These are phyloP conservation scores for Pelagophyceae sp. DNA, from an alignment of 352 stramenopile genomes.

Conservation along the genomic window DNA sequence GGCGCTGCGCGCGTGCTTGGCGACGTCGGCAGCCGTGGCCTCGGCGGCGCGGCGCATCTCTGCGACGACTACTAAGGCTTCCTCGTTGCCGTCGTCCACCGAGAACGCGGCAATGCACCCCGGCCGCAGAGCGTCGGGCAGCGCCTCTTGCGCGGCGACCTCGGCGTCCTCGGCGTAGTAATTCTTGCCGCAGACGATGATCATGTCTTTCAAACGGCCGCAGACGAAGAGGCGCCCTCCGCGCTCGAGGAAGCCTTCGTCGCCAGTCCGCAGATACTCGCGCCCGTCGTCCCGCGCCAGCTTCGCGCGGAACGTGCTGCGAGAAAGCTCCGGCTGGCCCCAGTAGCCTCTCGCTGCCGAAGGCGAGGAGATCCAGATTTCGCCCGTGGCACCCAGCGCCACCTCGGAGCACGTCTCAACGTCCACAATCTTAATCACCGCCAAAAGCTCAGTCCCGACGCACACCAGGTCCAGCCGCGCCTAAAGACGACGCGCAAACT, in stretches of 20 bases:
- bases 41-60: constrained; percentile 34
- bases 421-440: neutral
- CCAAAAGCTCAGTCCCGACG: neutral
- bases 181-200: constrained; percentile 97
- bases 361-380: neutral
- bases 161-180: too few relatives aligned
- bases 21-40: neutral
- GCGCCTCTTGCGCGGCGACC: constrained; percentile 63
- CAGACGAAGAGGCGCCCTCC: constrained; percentile 93
- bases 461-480: neutral
- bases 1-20: neutral
- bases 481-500: too few relatives aligned
- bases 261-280: constrained; percentile 81
- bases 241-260: constrained; percentile 91
- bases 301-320: constrained; percentile 57
- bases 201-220: constrained; percentile 94
- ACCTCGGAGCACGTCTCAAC: neutral
- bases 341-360: constrained; percentile 49
- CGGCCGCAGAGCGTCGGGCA: constrained; percentile 51
- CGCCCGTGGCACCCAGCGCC: neutral
- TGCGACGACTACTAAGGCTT: constrained; percentile 46
- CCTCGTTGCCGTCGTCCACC: constrained; percentile 22
- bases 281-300: neutral
- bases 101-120: constrained; percentile 81
- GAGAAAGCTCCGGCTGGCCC: constrained; percentile 61